Evolutionary conservation across 2,329 filamentous ascomycete species (phyloP).

Genomic region (Aspergillus eucalypticola): DNA sequence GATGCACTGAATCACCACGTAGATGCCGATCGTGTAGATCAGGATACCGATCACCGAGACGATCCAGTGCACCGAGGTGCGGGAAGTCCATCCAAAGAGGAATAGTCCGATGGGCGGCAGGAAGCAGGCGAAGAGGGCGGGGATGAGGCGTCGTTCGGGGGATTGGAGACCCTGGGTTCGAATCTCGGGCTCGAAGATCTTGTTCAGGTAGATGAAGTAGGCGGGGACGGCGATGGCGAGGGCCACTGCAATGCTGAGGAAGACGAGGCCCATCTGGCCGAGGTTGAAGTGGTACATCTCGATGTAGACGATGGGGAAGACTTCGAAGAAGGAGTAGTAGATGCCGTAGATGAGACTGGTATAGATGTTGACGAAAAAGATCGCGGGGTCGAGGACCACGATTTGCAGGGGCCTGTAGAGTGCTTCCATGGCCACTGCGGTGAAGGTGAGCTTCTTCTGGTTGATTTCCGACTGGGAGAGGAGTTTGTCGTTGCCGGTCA

Average conservation of each 20-base stretch:
- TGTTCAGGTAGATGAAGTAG: conserved; percentile 56
- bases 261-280: conserved; percentile 60
- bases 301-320: conserved; percentile 65
- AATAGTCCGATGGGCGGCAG: conserved; percentile 60
- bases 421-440: conserved; percentile 40
- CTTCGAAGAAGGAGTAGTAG: conserved; percentile 61
- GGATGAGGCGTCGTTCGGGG: conserved; percentile 55
- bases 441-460: conserved; percentile 35
- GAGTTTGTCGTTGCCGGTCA: conserved; percentile 55
- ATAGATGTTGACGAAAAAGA: conserved; percentile 64
- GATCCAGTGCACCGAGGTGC: conserved; percentile 30
- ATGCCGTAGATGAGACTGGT: conserved; percentile 57
- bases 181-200: conserved; percentile 53
- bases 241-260: conserved; percentile 55
- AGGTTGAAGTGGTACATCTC: conserved; percentile 60
- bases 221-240: conserved; percentile 49
- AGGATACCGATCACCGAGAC: conserved; percentile 39
- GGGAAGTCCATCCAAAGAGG: conserved; percentile 42
- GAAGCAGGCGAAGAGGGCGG: conserved; percentile 55
- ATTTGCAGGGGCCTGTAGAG: conserved; percentile 64
- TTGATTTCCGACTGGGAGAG: conserved; percentile 62
- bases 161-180: conserved; percentile 49
- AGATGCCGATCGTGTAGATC: conserved; percentile 37
- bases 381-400: conserved; percentile 61
- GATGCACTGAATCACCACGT: conserved; percentile 45